Evolutionary conservation across 2,329 filamentous ascomycete genomes (phyloP).

Genomic region (Microsporum audouinii): DNA sequence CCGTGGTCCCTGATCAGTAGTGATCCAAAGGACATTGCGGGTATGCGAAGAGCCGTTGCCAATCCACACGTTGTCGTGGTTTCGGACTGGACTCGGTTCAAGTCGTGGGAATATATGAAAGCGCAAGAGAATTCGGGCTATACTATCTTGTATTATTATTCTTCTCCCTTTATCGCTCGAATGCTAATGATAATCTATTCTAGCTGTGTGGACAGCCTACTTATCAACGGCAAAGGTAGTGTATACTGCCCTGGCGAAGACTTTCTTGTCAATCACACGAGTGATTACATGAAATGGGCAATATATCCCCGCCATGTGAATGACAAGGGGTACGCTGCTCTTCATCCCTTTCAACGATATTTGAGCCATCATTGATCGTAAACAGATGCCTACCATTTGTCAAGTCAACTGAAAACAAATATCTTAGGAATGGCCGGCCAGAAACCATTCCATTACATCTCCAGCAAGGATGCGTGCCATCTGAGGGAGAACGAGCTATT

Average conservation of each 20-base stretch:
- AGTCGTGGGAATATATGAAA: slow-evolving; percentile 3
- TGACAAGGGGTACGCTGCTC: background rate
- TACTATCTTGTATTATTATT: background rate
- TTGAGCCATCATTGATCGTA: slow-evolving; percentile 7
- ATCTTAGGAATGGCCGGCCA: background rate
- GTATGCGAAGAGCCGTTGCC: background rate
- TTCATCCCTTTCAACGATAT: background rate
- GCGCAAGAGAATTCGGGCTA: background rate
- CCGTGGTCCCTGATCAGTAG: background rate
- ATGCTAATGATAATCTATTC: background rate
- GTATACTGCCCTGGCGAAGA: slow-evolving; percentile 40
- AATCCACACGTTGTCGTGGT: background rate
- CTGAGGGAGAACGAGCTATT: background rate
- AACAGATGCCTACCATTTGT: slow-evolving; percentile 15
- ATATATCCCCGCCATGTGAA: background rate
- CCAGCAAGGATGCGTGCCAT: slow-evolving; percentile 13
- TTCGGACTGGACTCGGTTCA: background rate
- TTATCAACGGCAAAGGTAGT: slow-evolving; percentile 50
- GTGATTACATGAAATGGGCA: background rate
- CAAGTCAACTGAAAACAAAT: slow-evolving; percentile 1
- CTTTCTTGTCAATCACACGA: background rate
- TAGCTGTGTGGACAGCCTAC: slow-evolving; percentile 44
- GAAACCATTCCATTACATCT: background rate
- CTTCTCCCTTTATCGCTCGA: background rate
- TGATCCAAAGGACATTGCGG: background rate